Evolutionary conservation across 768 basidiomycete species (phyloP), one percentile per base, ranked within the genome.

Genomic region (Neoboletus subvelutipes): DNA sequence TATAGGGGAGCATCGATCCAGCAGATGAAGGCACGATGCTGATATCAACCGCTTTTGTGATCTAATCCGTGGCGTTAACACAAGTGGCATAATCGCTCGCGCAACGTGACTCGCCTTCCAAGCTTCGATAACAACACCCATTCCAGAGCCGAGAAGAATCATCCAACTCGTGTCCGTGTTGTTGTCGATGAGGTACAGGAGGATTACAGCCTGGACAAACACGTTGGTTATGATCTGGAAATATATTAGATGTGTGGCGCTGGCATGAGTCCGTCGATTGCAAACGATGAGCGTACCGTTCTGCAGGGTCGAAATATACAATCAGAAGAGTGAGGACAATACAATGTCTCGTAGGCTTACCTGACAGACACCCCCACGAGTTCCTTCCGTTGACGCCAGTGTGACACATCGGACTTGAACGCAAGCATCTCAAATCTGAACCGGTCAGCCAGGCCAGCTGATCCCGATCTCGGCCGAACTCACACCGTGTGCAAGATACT

Each of bases 121-220:
- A 2, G 92, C 94, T 73, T 98, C 96, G 55, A 93, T 84, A 31
- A 91, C 63, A 42, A 91, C 81, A 42, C 92, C 90, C 70, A 85
- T 82, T 11, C 90, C 92, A 54, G 90, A 92, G 5, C 90, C 87
- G 71, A 94, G 82, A 26, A 98, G 81, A 71, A 98, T 98, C 92
- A 98, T 98, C 89, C 92, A 96, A 66, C 88, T 93, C 31, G 96
- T 99, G 70, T 98, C 91, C 52, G 92, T 87, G 64, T 91, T 92
- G 71, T 94, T 95, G 76, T 97, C 95, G 64, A 95, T 86, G 64
- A 98, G 87, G 74, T 97, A 98, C 20, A 98, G 79, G 33, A 96
- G 78, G 65, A 97, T 87, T 65, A 98, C 79, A 29, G 89, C 71
- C 77, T 95, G 91, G n/a, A 94, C 90, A 69, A 98, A 85, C 60